Percentiles rank a stretch among this genome's conserved stretches.
phyloP scores from a whole-genome alignment of 1,284 basidiomycete species.

The Malassezia slooffiae region DNA sequence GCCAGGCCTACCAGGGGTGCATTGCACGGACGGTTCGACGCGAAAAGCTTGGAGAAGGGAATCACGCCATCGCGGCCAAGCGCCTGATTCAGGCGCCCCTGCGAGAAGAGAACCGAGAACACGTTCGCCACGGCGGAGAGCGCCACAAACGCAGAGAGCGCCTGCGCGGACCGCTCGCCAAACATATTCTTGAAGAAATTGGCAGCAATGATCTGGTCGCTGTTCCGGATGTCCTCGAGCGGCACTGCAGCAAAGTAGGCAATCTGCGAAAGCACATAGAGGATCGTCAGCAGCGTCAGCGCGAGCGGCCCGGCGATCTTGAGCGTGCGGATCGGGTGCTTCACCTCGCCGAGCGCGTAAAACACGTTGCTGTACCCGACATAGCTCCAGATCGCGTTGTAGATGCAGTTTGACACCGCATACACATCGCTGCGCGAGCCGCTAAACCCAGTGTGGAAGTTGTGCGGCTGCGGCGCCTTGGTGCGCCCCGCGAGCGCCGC shows the following conservation, averaged over 20 bases:
- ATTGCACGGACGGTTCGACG: constrained; percentile 51
- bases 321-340: constrained; percentile 50
- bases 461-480: constrained; percentile 49
- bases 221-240: constrained; percentile 50
- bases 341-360: constrained; percentile 55
- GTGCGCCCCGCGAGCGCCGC: constrained; percentile 53
- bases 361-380: constrained; percentile 54
- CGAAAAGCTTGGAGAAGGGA: constrained; percentile 51
- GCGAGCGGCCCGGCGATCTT: constrained; percentile 55
- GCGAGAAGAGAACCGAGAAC: constrained; percentile 50
- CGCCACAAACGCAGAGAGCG: constrained; percentile 53
- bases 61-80: constrained; percentile 54
- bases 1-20: constrained; percentile 52
- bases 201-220: constrained; percentile 53
- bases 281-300: constrained; percentile 49
- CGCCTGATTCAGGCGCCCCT: constrained; percentile 52
- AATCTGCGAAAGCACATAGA: constrained; percentile 53
- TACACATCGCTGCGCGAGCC: constrained; percentile 51
- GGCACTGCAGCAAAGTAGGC: constrained; percentile 51
- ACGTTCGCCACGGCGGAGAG: constrained; percentile 50
- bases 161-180: constrained; percentile 50
- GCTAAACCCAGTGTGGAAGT: constrained; percentile 52
- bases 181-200: constrained; percentile 55
- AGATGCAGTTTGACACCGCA: constrained; percentile 27
- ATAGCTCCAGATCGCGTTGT: constrained; percentile 53